Conservation (phyloP, 78 protist species). For the Parvularia atlantis region DNA sequence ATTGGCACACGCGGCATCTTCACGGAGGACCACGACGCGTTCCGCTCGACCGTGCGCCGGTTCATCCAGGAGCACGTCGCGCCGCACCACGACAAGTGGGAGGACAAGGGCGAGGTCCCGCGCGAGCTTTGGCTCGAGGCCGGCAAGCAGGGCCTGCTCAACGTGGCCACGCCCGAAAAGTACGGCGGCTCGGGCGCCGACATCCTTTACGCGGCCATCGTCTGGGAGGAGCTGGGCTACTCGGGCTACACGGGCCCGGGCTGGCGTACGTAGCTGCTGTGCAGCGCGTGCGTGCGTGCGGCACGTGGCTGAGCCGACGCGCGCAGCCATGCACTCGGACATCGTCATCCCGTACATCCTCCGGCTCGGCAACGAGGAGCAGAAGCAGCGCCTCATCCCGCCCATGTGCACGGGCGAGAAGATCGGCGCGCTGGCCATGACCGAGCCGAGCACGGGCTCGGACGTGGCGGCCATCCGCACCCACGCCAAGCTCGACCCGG, state of each 20-base stretch:
- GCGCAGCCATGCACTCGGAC: slow-evolving; percentile 26
- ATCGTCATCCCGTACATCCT: slow-evolving; percentile 28
- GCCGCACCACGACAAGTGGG: slow-evolving; percentile 22
- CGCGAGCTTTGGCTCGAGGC: slow-evolving; percentile 26
- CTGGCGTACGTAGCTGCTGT: too few species aligned
- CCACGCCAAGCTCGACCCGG: not conserved
- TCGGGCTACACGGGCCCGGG: too few species aligned
- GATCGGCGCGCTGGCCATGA: slow-evolving; percentile 29
- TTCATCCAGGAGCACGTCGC: slow-evolving; percentile 14
- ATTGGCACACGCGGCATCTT: too few species aligned
- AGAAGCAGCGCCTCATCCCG: slow-evolving; percentile 14
- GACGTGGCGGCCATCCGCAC: not conserved
- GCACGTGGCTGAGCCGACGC: too few species aligned
- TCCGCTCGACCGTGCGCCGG: slow-evolving; percentile 30
- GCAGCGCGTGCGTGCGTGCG: too few species aligned
- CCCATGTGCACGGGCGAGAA: slow-evolving; percentile 2
- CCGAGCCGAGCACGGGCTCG: slow-evolving; percentile 14
- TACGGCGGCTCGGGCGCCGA: slow-evolving; percentile 28
- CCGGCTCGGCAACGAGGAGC: slow-evolving; percentile 35
- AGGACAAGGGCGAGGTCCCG: slow-evolving; percentile 2
- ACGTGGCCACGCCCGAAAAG: not conserved
- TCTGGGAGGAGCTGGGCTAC: slow-evolving; percentile 38
- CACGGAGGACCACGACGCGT: slow-evolving; percentile 26
- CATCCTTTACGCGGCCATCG: slow-evolving; percentile 10
- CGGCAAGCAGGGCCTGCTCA: slow-evolving; percentile 31